Conservation (phyloP, 192 early-diverging fungal species). For the Podila clonocystis region DNA sequence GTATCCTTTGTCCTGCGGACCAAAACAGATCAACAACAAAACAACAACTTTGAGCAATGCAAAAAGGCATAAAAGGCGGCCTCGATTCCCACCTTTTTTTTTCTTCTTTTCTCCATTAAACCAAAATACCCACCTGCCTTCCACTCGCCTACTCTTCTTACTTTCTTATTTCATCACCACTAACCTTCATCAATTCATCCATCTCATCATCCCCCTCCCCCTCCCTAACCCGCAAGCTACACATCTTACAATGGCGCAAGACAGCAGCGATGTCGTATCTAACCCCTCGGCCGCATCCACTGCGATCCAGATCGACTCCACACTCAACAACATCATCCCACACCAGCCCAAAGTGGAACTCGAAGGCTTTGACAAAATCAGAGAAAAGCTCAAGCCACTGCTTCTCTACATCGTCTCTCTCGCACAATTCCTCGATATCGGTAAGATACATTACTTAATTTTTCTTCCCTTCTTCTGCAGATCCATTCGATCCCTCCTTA, state of each 20-base stretch:
- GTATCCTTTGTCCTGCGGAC: too few relatives aligned
- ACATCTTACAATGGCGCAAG: neutral
- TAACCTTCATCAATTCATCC: neutral
- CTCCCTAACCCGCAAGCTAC: neutral
- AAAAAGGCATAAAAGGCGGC: too few relatives aligned
- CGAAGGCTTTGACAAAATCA: neutral
- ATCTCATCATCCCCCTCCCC: neutral
- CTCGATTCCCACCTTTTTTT: too few relatives aligned
- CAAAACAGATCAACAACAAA: too few relatives aligned
- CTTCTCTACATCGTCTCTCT: conserved; percentile 16
- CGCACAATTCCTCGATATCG: conserved; percentile 20
- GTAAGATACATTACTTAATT: neutral
- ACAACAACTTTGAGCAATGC: too few relatives aligned
- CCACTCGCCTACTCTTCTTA: too few relatives aligned
- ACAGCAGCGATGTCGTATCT: too few relatives aligned
- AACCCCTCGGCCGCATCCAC: too few relatives aligned
- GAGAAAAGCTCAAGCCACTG: neutral
- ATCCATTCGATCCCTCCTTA: too few relatives aligned
- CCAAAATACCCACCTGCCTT: too few relatives aligned
- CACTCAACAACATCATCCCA: neutral
- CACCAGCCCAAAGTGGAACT: neutral
- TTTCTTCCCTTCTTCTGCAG: neutral
- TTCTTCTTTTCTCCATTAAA: too few relatives aligned
- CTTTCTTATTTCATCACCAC: neutral
- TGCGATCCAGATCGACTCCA: neutral